phyloP scores from a whole-genome alignment of 2,329 filamentous ascomycete genomes.

The Penicillium sp. region DNA sequence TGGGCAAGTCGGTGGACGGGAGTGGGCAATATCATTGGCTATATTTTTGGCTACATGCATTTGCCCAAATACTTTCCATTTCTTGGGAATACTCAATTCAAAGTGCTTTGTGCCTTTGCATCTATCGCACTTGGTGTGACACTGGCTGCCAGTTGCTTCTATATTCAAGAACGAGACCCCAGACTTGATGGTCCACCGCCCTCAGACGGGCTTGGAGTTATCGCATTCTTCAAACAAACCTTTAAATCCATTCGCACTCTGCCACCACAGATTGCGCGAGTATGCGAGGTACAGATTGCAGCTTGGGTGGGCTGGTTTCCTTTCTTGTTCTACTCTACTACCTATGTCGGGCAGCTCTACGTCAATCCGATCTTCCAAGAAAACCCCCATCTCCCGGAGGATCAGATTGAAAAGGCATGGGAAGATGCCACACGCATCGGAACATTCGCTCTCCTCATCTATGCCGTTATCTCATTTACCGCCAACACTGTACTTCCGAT shows the following conservation, averaged over 20 bases:
- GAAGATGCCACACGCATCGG: conserved; percentile 83
- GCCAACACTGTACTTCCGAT: conserved; percentile 84
- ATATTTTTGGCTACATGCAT: conserved; percentile 81
- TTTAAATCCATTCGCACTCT: conserved; percentile 74
- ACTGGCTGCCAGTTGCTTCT: conserved; percentile 66
- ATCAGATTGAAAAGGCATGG: conserved; percentile 76
- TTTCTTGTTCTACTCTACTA: conserved; percentile 92
- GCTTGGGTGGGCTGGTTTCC: conserved; percentile 97
- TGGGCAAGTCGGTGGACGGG: conserved; percentile 89
- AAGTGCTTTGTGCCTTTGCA: conserved; percentile 84
- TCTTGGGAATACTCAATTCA: conserved; percentile 86
- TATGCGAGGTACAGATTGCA: conserved; percentile 80
- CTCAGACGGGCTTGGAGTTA: conserved; percentile 62
- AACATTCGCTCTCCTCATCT: conserved; percentile 84
- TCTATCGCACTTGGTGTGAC: conserved; percentile 70
- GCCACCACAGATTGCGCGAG: conserved; percentile 76
- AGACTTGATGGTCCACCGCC: conserved; percentile 65
- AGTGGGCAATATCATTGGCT: conserved; percentile 87
- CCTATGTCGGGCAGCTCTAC: conserved; percentile 91
- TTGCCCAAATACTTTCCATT: conserved; percentile 74
- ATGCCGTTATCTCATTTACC: conserved; percentile 78
- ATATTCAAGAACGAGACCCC: conserved; percentile 79
- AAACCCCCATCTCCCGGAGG: conserved; percentile 74
- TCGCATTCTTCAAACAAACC: conserved; percentile 78
- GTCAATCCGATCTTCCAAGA: conserved; percentile 75